Evolutionary conservation across 345 rosid genomes (phyloP), one percentile per base, ranked within the genome.

Genomic region (Clarkia xantiana): DNA sequence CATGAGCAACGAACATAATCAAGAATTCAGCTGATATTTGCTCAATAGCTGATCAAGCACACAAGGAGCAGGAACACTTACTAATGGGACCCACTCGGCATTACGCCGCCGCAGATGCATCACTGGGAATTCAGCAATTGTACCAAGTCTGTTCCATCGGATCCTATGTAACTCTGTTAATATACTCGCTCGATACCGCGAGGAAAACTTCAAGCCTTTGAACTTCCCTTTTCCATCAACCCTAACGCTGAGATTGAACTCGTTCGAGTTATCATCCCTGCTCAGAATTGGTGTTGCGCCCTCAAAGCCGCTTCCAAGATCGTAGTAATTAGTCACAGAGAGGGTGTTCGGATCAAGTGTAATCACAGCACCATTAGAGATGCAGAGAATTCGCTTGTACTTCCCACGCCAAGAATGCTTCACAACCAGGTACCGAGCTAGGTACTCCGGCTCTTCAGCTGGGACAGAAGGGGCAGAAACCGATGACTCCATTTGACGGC

Each of bases 331-430:
- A 11, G 98, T 91, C 19, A 91, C 74, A 1, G 70, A 17, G 25
- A 91, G 80, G 0, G 98, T 72, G 55, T 65, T 67, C 0, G 98
- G 98, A 54, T 91, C 98, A n/a, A 91, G 75, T 18, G 98, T 91
- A 55, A 81, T 58, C 53, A 91, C 82, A 2, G 87, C 73, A 3
- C 42, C 76, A 53, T 50, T 59, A 1, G 90, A 78, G 12, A 91
- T 73, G 54, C 98, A 91, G 49, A 91, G 81, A 53, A 91, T 76
- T 61, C 98, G 76, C 68, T 84, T 91, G 67, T 91, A 91, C 22
- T 94, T 80, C 19, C 98, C 98, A 3, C 98, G 86, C 98, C 98
- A 91, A 0, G 96, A 91, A 71, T 91, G 98, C 25, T 91, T 91
- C 51, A 86, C 64, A 15, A 86, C 93, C 46, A 80, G 10, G 70